These are phyloP conservation scores for Aspergillus brasiliensis DNA, from an alignment of 2,329 filamentous ascomycete genomes.

Conservation along the genomic window DNA sequence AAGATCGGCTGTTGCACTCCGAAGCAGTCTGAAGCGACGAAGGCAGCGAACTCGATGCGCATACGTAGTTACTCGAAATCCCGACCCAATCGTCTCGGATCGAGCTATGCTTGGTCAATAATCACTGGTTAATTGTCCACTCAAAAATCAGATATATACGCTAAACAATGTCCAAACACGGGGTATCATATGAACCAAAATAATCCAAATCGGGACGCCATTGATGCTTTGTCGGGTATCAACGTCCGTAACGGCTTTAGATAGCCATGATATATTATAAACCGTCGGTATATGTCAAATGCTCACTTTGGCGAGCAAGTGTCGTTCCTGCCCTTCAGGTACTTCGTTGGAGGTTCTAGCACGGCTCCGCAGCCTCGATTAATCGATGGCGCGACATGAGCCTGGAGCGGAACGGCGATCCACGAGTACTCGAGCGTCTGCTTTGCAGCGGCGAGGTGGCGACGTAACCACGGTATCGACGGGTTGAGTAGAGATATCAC, in stretches of 20 bases:
- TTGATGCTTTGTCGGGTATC: neutral
- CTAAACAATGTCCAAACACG: constrained; percentile 5
- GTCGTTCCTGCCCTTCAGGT: neutral
- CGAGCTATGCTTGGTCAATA: constrained; percentile 16
- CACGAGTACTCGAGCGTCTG: neutral
- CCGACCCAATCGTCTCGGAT: constrained; percentile 2
- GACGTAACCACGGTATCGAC: no score
- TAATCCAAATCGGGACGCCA: neutral
- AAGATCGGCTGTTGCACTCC: no score
- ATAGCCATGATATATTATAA: no score
- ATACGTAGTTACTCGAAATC: constrained; percentile 10
- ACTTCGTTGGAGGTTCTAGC: neutral
- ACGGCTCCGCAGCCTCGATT: neutral
- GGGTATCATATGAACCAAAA: neutral
- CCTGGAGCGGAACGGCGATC: neutral
- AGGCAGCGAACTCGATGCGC: constrained; percentile 8
- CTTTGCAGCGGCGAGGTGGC: neutral
- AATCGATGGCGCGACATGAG: neutral
- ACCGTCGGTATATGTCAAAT: neutral
- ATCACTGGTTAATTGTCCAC: constrained; percentile 15
- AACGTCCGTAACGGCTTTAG: neutral
- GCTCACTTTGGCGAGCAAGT: neutral
- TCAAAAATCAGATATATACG: constrained; percentile 12
- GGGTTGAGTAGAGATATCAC: constrained; percentile 3
- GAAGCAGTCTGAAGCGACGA: neutral